Evolutionary conservation across 805 yeast species (phyloP).

Genomic region (Yamadazyma endophytica): DNA sequence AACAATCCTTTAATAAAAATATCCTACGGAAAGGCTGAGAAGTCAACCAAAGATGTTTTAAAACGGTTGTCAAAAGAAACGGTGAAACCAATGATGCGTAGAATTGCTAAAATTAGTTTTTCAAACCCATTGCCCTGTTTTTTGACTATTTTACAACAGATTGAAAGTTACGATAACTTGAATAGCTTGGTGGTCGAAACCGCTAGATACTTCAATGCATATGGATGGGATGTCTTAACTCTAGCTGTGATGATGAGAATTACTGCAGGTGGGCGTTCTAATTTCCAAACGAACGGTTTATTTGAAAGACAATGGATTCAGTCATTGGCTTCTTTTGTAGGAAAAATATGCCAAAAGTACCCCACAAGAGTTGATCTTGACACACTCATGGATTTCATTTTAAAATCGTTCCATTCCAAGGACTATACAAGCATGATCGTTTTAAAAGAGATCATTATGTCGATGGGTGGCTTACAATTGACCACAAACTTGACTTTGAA

Average conservation of each 20-base stretch:
- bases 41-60: conserved; percentile 70
- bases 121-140: conserved; percentile 79
- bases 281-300: conserved; percentile 74
- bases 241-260: conserved; percentile 68
- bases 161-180: conserved; percentile 89
- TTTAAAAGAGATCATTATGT: conserved; percentile 58
- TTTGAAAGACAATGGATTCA: conserved; percentile 83
- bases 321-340: conserved; percentile 74
- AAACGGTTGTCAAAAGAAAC: conserved; percentile 83
- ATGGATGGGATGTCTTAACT: conserved; percentile 84
- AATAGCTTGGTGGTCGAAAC: conserved; percentile 74
- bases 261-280: conserved; percentile 57
- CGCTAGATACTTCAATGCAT: conserved; percentile 66
- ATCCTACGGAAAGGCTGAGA: conserved; percentile 65
- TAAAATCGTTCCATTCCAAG: conserved; percentile 59
- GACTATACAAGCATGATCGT: conserved; percentile 61
- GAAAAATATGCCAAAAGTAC: conserved; percentile 59
- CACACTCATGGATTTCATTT: conserved; percentile 56
- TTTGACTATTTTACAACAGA: conserved; percentile 65
- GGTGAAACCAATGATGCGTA: conserved; percentile 65
- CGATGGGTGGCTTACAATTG: conserved; percentile 78
- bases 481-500: conserved; percentile 60
- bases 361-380: conserved; percentile 51
- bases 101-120: conserved; percentile 66
- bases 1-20: conserved; percentile 52